Conservation (phyloP, 768 basidiomycete genomes). For the Termitomyces heimii region DNA sequence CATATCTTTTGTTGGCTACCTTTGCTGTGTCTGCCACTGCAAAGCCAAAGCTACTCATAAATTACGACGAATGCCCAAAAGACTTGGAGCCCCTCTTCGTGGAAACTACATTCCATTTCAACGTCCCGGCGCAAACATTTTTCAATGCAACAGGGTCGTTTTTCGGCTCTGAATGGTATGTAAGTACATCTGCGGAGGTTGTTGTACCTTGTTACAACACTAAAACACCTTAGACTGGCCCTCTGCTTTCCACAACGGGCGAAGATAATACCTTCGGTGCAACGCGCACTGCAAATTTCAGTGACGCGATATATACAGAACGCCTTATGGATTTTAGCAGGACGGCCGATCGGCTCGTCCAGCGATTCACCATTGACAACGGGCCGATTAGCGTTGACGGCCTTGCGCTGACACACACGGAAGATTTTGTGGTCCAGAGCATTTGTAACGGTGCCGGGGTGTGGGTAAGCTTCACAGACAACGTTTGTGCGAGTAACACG, state of each 20-base stretch:
- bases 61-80: background rate
- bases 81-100: background rate
- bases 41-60: background rate
- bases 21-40: background rate
- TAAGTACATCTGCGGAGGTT: background rate
- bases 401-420: background rate
- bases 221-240: background rate
- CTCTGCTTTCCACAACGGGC: background rate
- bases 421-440: constrained; percentile 2
- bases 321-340: background rate
- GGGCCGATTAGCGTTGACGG: background rate
- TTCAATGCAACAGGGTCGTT: background rate
- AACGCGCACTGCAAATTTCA: background rate
- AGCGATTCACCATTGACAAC: background rate
- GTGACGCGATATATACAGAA: background rate
- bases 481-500: background rate
- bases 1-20: background rate
- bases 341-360: background rate
- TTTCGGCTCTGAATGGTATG: background rate
- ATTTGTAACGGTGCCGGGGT: constrained; percentile 4
- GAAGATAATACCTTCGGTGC: background rate
- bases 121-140: background rate
- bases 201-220: background rate
- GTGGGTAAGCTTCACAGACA: constrained; percentile 2
- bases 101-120: background rate